These are phyloP conservation scores for Dendrobium huoshanense DNA, from an alignment of 106 monocot genomes.

Conservation along the genomic window DNA sequence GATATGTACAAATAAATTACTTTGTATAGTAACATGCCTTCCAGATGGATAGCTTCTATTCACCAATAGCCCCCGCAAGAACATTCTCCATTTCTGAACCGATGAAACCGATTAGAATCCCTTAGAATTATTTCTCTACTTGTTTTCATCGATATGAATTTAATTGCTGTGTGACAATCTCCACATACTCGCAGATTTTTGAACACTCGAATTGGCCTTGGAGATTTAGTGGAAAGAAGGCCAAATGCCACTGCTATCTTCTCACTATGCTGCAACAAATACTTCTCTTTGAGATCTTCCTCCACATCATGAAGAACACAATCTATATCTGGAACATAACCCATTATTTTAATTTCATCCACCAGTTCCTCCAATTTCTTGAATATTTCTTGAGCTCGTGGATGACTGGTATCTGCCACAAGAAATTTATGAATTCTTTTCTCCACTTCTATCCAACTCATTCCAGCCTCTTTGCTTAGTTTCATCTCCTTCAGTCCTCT, in stretches of 20 bases:
- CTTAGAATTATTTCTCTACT: conserved; percentile 38
- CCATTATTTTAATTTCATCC: conserved; percentile 47
- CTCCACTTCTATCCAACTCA: conserved; percentile 73
- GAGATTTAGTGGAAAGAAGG: conserved; percentile 42
- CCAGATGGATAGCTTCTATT: background rate
- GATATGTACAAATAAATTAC: no score
- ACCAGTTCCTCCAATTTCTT: conserved; percentile 42
- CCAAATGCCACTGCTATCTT: conserved; percentile 82
- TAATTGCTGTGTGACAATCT: conserved; percentile 65
- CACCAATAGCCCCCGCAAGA: conserved; percentile 73
- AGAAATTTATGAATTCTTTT: conserved; percentile 50
- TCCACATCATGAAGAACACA: conserved; percentile 69
- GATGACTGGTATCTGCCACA: conserved; percentile 55
- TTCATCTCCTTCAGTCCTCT: conserved; percentile 54
- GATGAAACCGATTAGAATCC: conserved; percentile 58
- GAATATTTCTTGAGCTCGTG: conserved; percentile 40
- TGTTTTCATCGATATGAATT: conserved; percentile 34
- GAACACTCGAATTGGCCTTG: conserved; percentile 54
- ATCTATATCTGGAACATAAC: conserved; percentile 49
- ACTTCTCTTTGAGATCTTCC: conserved; percentile 58
- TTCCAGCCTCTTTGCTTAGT: conserved; percentile 68
- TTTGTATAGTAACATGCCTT: background rate
- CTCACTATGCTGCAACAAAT: conserved; percentile 72
- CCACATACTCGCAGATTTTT: conserved; percentile 75
- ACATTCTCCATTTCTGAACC: conserved; percentile 40